Percentiles rank a stretch among this genome's conserved stretches.
phyloP scores from a whole-genome alignment of 1,139 yeast species.

The Pichia cactophila region DNA sequence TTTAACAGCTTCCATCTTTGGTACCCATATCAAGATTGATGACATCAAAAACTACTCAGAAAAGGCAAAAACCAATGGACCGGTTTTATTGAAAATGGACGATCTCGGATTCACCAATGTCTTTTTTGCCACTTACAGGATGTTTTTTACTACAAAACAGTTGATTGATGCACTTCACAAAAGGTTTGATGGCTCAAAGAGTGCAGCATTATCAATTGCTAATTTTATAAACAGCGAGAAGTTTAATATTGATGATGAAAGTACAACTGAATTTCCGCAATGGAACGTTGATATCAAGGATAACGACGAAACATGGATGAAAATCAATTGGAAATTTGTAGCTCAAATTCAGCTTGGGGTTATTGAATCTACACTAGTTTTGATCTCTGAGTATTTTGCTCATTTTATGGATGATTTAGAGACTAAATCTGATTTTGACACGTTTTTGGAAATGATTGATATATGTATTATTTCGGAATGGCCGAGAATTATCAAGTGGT shows the following conservation, averaged over 20 bases:
- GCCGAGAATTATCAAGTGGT: slow-evolving; percentile 44
- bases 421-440: slow-evolving; percentile 56
- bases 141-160: slow-evolving; percentile 49
- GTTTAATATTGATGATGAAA: not conserved
- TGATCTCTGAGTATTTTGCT: slow-evolving; percentile 65
- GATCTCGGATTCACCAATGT: slow-evolving; percentile 53
- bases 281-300: slow-evolving; percentile 38
- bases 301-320: slow-evolving; percentile 19
- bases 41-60: slow-evolving; percentile 34
- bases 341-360: slow-evolving; percentile 76
- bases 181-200: slow-evolving; percentile 51
- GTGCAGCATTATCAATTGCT: slow-evolving; percentile 47
- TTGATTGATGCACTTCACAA: slow-evolving; percentile 43
- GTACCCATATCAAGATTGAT: slow-evolving; percentile 35
- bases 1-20: slow-evolving; percentile 52
- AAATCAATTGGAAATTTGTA: slow-evolving; percentile 47
- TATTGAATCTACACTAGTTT: slow-evolving; percentile 64
- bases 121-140: slow-evolving; percentile 57
- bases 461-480: slow-evolving; percentile 62
- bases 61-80: slow-evolving; percentile 8
- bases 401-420: slow-evolving; percentile 67
- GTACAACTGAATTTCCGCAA: slow-evolving; percentile 34
- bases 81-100: slow-evolving; percentile 40
- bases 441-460: slow-evolving; percentile 61
- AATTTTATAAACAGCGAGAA: slow-evolving; percentile 13